phyloP scores from a whole-genome alignment of 2,329 filamentous ascomycete species.

The Colletotrichum echinochloae region DNA sequence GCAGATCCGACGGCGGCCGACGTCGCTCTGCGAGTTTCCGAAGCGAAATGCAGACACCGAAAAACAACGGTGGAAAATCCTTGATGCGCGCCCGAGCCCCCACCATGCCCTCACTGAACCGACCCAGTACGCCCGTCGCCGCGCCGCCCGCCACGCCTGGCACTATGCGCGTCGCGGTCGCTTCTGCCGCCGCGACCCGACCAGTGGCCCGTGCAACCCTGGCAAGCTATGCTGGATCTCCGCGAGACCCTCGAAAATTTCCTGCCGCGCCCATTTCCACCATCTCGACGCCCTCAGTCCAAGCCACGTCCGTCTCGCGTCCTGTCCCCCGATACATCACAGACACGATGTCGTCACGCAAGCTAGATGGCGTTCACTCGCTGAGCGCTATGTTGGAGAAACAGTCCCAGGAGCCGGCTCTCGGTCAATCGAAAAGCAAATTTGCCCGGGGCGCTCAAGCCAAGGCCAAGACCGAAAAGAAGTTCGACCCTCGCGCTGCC shows the following conservation, averaged over 20 bases:
- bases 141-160: constrained; percentile 5
- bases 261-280: constrained; percentile 22
- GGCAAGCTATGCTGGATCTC: constrained; percentile 16
- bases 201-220: constrained; percentile 31
- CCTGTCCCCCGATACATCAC: neutral
- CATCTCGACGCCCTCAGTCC: constrained; percentile 28
- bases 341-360: constrained; percentile 38
- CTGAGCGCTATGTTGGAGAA: constrained; percentile 35
- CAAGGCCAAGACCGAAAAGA: constrained; percentile 42
- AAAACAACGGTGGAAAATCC: constrained; percentile 26
- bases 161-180: constrained; percentile 15
- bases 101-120: constrained; percentile 4
- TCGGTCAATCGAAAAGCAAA: constrained; percentile 23
- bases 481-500: constrained; percentile 40
- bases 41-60: constrained; percentile 13
- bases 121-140: constrained; percentile 2
- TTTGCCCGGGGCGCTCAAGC: constrained; percentile 21
- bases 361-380: constrained; percentile 39
- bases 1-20: constrained; percentile 1
- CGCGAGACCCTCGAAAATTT: constrained; percentile 36
- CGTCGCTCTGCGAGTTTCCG: neutral
- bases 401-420: constrained; percentile 9
- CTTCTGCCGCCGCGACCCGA: constrained; percentile 19
- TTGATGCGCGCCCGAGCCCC: constrained; percentile 28
- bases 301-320: constrained; percentile 13